Base-by-base conservation (phyloP, 768 basidiomycete genomes). In the Agaricus subrufescens region DNA sequence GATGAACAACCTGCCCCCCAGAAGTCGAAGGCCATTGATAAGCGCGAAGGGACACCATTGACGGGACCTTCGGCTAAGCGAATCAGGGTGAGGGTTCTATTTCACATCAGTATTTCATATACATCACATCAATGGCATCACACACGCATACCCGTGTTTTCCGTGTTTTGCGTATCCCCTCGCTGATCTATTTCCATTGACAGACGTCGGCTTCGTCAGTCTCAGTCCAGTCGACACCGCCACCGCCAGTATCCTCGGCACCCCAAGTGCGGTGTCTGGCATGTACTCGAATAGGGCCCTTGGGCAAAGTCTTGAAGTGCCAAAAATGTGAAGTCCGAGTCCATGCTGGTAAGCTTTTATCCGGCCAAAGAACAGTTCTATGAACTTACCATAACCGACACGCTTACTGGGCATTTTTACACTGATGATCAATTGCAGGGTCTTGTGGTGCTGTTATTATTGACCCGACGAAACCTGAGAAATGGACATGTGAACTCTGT, bases 401-500 rank as follows among this genome's bases (percentile, higher is more conserved):
- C 54, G 10, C 23, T 12, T 31, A 46, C 31, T 46, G 54, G 27
- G 23, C 44, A 19, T 40, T 37, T 30, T 48, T 46, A 19, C 8
- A 19, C 11, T 47, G 46, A 47, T 48, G 19, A 52, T 56, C 6
- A 54, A 89, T 86, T 83, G 45, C 9, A 56, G 55, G 55, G 55
- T 56, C 55, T 25, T 78, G 81, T 52, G 86, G 85, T 62, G 94
- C 94, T 38, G 84, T 85, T 10, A 69, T 82, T 45, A 76, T 83
- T 5, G 85, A 89, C 60, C 80, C 87, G 29, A 73, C 78, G 10
- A 71, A 81, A 15, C 72, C 83, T 25, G 89, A 92, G 30, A 72
- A 80, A 2, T 97, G 94, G 94, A 75, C 82, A 15, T 97, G 94
- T 66, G 94, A 96, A 49, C 69, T 95, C 27, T 97, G 94, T 66